These are phyloP conservation scores for Pseudogymnoascus sp. DNA, from an alignment of 2,329 filamentous ascomycete genomes.

Conservation along the genomic window DNA sequence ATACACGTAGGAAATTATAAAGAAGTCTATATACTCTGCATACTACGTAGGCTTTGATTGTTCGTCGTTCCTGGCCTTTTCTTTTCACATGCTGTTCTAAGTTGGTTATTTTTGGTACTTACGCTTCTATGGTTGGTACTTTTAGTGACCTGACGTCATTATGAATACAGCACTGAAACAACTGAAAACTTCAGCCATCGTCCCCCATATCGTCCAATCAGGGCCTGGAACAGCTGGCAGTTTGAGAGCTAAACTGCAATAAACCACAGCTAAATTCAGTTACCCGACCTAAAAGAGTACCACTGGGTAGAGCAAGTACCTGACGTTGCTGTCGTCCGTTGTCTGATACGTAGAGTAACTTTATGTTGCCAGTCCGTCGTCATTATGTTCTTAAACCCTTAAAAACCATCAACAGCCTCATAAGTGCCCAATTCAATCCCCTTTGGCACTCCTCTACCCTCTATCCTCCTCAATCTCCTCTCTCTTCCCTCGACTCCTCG, in stretches of 20 bases:
- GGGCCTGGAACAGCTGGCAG: background rate
- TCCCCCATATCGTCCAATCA: background rate
- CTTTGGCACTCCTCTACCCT: background rate
- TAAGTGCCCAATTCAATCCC: conserved; percentile 1
- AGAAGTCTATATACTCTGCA: background rate
- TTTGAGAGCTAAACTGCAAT: background rate
- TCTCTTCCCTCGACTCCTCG: background rate
- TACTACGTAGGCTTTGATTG: background rate
- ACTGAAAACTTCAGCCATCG: background rate
- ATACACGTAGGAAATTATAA: background rate
- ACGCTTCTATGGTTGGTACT: background rate
- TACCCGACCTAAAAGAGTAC: background rate
- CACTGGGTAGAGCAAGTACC: background rate
- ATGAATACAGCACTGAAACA: background rate
- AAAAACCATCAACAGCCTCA: conserved; percentile 4
- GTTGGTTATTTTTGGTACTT: background rate
- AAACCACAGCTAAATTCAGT: background rate
- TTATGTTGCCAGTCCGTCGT: background rate
- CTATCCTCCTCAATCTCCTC: background rate
- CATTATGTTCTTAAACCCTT: conserved; percentile 7
- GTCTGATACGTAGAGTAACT: background rate
- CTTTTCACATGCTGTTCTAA: background rate
- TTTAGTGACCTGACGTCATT: background rate
- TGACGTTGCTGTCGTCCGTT: background rate
- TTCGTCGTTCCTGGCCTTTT: background rate